Conservation (phyloP, 495 filamentous ascomycete genomes). For the Xanthoparmelia taractica region DNA sequence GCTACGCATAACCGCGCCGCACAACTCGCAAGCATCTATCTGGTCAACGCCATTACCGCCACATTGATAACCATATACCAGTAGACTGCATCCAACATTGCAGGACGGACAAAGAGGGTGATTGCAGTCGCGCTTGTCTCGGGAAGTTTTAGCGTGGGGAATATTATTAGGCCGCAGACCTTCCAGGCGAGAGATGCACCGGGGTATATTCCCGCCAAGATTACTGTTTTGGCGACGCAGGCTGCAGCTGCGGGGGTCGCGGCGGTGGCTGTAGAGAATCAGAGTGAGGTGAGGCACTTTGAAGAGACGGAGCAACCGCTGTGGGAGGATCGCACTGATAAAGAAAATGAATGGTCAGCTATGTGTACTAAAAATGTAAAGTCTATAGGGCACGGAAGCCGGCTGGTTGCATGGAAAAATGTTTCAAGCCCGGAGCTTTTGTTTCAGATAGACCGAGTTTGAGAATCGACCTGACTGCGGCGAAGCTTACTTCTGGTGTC, state of each 20-base stretch:
- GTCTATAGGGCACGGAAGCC: not conserved
- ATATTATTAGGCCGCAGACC: conserved; percentile 62
- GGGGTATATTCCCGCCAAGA: conserved; percentile 54
- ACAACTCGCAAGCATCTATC: conserved; percentile 55
- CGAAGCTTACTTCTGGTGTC: not conserved
- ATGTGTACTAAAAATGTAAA: conserved; percentile 38
- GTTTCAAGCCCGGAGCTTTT: not conserved
- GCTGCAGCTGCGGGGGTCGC: conserved; percentile 37
- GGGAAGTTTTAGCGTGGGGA: conserved; percentile 54
- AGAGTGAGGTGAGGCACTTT: conserved; percentile 1
- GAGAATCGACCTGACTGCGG: not conserved
- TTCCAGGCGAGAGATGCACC: conserved; percentile 53
- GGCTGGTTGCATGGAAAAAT: not conserved
- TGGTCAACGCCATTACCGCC: conserved; percentile 49
- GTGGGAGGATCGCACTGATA: conserved; percentile 42
- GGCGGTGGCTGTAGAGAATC: conserved; percentile 23
- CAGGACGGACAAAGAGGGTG: conserved; percentile 45
- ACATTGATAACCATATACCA: conserved; percentile 41
- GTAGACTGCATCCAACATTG: conserved; percentile 43
- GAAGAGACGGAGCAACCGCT: conserved; percentile 24
- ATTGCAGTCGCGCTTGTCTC: conserved; percentile 49
- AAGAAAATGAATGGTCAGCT: conserved; percentile 38
- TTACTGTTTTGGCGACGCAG: conserved; percentile 48
- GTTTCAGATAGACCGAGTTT: not conserved
- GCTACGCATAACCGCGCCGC: conserved; percentile 40